Base-by-base conservation (phyloP, 1,139 yeast genomes). In the Candida tetrigidarum region DNA sequence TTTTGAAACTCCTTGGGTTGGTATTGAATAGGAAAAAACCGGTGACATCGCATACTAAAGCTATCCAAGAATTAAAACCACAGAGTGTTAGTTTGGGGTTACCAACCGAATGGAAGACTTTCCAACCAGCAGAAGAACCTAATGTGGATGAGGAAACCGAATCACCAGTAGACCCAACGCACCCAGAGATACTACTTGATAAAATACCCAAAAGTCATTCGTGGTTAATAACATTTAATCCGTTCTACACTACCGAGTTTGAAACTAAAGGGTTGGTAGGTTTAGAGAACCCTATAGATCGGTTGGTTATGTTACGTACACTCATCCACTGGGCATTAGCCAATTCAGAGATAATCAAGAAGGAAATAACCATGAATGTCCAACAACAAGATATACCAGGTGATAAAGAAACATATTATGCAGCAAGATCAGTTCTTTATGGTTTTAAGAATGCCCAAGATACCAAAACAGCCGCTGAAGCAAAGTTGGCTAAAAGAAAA, bases 311-410 rank as follows among this genome's bases (percentile, higher is more conserved):
- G 52, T 49, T 81, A 18, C 67, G 80, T 37, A 60, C 74, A 0
- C 59, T 81, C 47, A 66, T 69, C 1, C 76, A 74, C 46, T 81
- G 86, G 86, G 64, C 77, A 27, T 53, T 75, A 3, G 54, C 74
- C 0, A 58, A 71, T 9, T 78, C 83, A 0, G 76, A 74, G 15
- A 55, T 59, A 3, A 63, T 81, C 4, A 80, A 70, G 51, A 51
- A 60, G 4, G 68, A 64, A 36, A 64, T 80, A n/a, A 48, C 59
- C 9, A 57, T 50, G 10, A 57, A 55, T 23, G 44, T 69, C 3
- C 69, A 63, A 37, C 54, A 58, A 16, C 79, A 73, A 48, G 80
- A 76, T 47, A 51, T 73, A 4, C 69, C 76, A 0, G 77, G 77
- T 1, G 78, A 71, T 36, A 73, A 71, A 46, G 79, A 74, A 36